Evolutionary conservation across 257 asterid species (phyloP).

Genomic region (Parsonsia alboflavescens): DNA sequence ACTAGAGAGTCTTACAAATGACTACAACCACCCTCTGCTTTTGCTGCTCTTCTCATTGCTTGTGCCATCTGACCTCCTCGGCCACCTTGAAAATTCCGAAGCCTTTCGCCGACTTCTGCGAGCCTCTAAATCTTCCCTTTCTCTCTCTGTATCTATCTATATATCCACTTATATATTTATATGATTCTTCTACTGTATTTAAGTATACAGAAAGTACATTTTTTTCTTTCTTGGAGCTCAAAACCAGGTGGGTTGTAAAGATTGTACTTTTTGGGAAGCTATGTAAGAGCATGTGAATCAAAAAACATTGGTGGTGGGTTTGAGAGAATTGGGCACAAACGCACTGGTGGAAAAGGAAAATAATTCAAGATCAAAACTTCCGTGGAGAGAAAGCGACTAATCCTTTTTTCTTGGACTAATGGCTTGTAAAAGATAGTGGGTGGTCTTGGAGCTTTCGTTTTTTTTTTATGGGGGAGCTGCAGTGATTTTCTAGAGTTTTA

Average conservation of each 20-base stretch:
- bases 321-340: constrained; percentile 40
- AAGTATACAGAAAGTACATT: constrained; percentile 24
- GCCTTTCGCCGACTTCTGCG: constrained; percentile 43
- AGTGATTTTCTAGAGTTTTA: constrained; percentile 36
- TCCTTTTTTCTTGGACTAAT: constrained; percentile 17
- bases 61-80: constrained; percentile 18
- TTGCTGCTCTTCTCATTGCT: neutral
- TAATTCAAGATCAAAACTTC: constrained; percentile 13
- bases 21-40: neutral
- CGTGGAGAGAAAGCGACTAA: constrained; percentile 9
- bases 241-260: constrained; percentile 43
- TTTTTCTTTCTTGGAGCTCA: constrained; percentile 40
- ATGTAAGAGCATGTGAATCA: constrained; percentile 46
- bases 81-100: constrained; percentile 29
- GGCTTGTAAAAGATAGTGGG: neutral
- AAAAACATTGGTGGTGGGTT: constrained; percentile 41
- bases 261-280: constrained; percentile 26
- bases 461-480: constrained; percentile 11
- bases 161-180: neutral
- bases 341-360: constrained; percentile 14
- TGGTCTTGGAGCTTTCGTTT: constrained; percentile 14
- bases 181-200: neutral
- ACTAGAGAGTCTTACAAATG: neutral
- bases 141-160: constrained; percentile 1
- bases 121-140: constrained; percentile 11